phyloP scores from a whole-genome alignment of 345 rosid genomes.

The Raphanus sativus region DNA sequence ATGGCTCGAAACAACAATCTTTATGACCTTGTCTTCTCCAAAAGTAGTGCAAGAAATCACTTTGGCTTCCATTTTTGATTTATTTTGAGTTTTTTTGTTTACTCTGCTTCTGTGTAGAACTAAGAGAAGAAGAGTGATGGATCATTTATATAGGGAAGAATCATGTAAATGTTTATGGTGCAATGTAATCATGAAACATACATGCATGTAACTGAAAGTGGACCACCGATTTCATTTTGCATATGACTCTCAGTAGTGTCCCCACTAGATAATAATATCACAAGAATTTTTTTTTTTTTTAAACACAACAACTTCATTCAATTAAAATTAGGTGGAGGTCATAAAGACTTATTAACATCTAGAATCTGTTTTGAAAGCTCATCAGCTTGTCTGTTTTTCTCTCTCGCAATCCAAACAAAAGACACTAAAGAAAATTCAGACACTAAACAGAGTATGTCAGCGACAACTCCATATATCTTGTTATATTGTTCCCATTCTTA shows the following conservation, averaged over 20 bases:
- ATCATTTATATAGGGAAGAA: slow-evolving; percentile 8
- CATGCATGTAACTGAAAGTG: slow-evolving; percentile 25
- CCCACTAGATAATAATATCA: background rate
- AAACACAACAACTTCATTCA: no score
- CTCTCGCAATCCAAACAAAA: no score
- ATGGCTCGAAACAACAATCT: slow-evolving; percentile 27
- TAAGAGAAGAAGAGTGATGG: background rate
- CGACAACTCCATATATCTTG: no score
- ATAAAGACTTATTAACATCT: no score
- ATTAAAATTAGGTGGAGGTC: no score
- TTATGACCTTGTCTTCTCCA: slow-evolving; percentile 36
- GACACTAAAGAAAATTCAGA: no score
- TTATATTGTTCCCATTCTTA: no score
- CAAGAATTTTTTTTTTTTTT: background rate
- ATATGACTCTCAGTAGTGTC: slow-evolving; percentile 12
- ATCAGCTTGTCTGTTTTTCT: no score
- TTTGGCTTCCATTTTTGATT: slow-evolving; percentile 29
- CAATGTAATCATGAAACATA: slow-evolving; percentile 25
- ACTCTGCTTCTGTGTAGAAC: slow-evolving; percentile 2
- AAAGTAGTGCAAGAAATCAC: slow-evolving; percentile 33
- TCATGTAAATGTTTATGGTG: slow-evolving; percentile 31
- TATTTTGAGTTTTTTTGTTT: background rate
- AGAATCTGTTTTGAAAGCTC: no score
- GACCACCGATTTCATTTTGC: slow-evolving; percentile 31
- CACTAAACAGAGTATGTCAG: no score